A percentile compares a stretch with the other conserved stretches of the same genome.
These are phyloP conservation scores for Hylodesmum podocarpum DNA, from an alignment of 306 rosid species.

Conservation along the genomic window DNA sequence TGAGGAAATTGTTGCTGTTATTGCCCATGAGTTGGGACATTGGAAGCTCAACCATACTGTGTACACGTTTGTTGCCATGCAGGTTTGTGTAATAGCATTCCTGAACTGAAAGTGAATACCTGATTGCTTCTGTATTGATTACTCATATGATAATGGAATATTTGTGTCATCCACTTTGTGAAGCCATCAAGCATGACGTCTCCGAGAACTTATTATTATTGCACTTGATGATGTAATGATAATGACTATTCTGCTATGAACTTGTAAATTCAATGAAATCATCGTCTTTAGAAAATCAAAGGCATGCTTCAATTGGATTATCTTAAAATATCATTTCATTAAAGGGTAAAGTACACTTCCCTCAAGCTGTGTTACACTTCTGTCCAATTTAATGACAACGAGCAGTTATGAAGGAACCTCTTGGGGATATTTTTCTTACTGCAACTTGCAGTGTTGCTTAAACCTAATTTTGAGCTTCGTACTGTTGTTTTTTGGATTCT, in stretches of 20 bases:
- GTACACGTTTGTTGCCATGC: constrained; percentile 91
- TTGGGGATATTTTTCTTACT: background rate
- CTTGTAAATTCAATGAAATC: background rate
- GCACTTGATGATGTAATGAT: background rate
- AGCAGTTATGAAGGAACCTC: background rate
- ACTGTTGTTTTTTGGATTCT: background rate
- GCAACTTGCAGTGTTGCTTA: background rate
- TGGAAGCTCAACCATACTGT: constrained; percentile 97
- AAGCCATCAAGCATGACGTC: constrained; percentile 7
- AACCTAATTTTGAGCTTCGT: background rate
- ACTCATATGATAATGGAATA: background rate
- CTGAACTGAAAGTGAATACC: constrained; percentile 21
- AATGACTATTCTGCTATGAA: background rate
- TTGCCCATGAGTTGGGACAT: constrained; percentile 97
- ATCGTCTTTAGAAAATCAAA: background rate
- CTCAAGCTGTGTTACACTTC: background rate
- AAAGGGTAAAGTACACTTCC: background rate
- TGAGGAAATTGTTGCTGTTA: constrained; percentile 95
- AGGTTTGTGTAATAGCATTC: constrained; percentile 56
- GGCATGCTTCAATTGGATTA: constrained; percentile 8
- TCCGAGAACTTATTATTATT: background rate
- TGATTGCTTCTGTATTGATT: background rate
- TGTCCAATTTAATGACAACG: background rate
- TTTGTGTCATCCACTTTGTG: constrained; percentile 3
- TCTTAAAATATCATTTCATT: constrained; percentile 16